Evolutionary conservation across 2,329 filamentous ascomycete species (phyloP).

Genomic region (Moelleriella libera): DNA sequence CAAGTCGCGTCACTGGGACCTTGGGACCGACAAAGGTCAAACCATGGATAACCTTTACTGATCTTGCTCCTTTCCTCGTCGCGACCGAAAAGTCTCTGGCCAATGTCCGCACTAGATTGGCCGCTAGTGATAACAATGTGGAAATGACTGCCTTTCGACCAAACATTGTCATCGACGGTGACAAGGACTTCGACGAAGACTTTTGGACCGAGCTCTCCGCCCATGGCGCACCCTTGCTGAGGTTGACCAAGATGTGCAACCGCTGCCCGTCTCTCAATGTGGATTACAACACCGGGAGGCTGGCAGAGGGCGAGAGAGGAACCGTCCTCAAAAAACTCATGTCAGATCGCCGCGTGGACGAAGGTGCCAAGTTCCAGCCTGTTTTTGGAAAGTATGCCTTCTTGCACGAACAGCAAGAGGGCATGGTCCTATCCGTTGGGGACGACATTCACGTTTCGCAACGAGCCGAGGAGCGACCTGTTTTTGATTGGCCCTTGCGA

Average conservation of each 20-base stretch:
- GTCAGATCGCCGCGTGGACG: conserved; percentile 55
- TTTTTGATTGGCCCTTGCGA: conserved; percentile 34
- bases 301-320: conserved; percentile 41
- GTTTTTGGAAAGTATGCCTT: conserved; percentile 65
- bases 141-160: conserved; percentile 59
- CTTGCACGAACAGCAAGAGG: conserved; percentile 17
- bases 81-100: conserved; percentile 55
- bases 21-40: conserved; percentile 13
- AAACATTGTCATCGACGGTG: conserved; percentile 54
- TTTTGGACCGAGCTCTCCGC: conserved; percentile 52
- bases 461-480: conserved; percentile 34
- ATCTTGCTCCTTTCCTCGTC: conserved; percentile 63
- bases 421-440: conserved; percentile 32
- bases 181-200: conserved; percentile 52
- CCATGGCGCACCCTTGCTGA: conserved; percentile 22
- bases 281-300: conserved; percentile 51
- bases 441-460: conserved; percentile 39
- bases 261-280: conserved; percentile 59
- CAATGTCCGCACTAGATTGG: conserved; percentile 45
- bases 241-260: conserved; percentile 55
- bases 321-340: conserved; percentile 54
- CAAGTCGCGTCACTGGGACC: conserved; percentile 15
- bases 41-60: conserved; percentile 53
- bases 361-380: conserved; percentile 51
- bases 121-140: conserved; percentile 26